These are phyloP conservation scores for Haplosporangium gracile DNA, from an alignment of 192 early-diverging fungal species.

Conservation along the genomic window DNA sequence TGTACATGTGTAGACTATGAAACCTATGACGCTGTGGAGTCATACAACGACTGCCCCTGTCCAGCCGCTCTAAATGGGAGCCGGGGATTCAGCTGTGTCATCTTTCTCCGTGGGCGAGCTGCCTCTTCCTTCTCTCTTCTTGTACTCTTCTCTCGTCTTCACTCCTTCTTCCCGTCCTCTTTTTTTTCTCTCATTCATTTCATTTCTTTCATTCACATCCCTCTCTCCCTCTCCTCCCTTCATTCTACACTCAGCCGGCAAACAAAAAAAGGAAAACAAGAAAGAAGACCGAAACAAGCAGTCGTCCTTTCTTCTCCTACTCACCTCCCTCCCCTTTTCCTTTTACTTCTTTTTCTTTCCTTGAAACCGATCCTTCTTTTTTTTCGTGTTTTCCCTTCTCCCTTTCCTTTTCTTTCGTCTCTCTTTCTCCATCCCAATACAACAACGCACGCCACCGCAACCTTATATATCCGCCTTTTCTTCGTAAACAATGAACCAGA, in stretches of 20 bases:
- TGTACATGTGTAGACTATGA: not conserved
- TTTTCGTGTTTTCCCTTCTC: not conserved
- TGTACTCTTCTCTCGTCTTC: not conserved
- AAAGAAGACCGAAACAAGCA: not conserved
- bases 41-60: not conserved
- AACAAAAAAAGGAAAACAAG: not conserved
- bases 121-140: not conserved
- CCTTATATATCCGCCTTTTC: not conserved
- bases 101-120: not conserved
- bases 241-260: not conserved
- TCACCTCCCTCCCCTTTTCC: not conserved
- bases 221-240: not conserved
- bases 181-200: not conserved
- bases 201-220: not conserved
- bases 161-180: not conserved
- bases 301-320: not conserved
- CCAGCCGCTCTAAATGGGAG: not conserved
- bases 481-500: conserved; percentile 30
- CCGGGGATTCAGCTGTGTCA: conserved; percentile 6
- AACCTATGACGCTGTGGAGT: not conserved
- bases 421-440: not conserved
- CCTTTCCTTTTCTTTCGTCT: not conserved
- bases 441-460: not conserved
- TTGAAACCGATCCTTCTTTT: not conserved
- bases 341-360: not conserved